Evolutionary conservation across 768 basidiomycete genomes (phyloP), one percentile per base, ranked within the genome.

Genomic region (Clathrus columnatus): DNA sequence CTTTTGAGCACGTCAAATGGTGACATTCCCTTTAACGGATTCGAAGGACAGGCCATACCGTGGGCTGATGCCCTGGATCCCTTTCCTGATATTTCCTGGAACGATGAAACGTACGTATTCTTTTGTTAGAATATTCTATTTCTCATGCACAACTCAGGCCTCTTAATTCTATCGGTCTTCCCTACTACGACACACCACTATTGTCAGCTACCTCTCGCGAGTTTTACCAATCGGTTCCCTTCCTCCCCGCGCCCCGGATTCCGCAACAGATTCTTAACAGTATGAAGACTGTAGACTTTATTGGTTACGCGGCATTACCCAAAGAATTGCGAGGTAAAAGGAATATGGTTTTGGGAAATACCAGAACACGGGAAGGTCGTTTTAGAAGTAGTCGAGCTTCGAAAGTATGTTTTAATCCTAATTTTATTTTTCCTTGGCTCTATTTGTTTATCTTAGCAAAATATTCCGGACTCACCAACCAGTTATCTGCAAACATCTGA

Each of bases 221-320:
- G 14, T 57, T 74, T 11, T 67, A 75, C 47, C 83, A 80, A 60
- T 6, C 54, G 10, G 23, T 26, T 44, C 2, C 45, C 17, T 6
- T 29, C 11, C 87, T 87, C 6, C 82, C 87, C 1, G 84, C 88
- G 0, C 68, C 79, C 16, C 84, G 83, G 61, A 87, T 99, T 56
- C 93, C 95, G 2, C 74, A 80, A 6, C 82, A 88, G 61, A 75
- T 99, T 5, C 65, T 92, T 44, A 74, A 75, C 41, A 74, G 82
- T 2, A 90, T 97, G 78, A 90, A 89, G 65, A 79, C 79, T 59
- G 90, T 92, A 59, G 93, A 96, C 62, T 88, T 86, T 53, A 78
- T 97, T 26, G 89, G 90, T 4, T 97, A 96, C 66, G 93, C 95
- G 0, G 70, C 85, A 0, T 74, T 93, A 48, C 95, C 95, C 0